Conservation (phyloP, 345 rosid species). For the Stellera chamaejasme region DNA sequence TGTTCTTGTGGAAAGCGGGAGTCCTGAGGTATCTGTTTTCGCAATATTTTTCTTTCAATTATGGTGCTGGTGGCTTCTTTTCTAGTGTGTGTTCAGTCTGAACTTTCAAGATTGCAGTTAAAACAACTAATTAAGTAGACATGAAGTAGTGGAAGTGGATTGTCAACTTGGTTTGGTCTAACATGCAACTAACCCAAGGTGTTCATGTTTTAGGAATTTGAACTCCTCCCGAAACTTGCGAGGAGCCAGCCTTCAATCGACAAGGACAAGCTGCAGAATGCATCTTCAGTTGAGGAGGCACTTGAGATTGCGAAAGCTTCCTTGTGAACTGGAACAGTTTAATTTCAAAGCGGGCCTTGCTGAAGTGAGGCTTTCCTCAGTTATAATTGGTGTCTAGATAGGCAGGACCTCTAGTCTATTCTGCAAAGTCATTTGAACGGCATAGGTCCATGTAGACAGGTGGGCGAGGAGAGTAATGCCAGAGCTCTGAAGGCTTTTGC, state of each 20-base stretch:
- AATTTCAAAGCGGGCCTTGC: not conserved
- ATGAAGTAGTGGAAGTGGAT: too few species aligned
- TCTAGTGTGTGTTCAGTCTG: too few species aligned
- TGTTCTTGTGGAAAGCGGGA: constrained; percentile 91
- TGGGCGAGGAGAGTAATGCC: too few species aligned
- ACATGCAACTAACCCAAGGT: too few species aligned
- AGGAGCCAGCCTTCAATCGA: constrained; percentile 74
- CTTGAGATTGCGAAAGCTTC: constrained; percentile 53
- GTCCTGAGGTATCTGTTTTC: constrained; percentile 60
- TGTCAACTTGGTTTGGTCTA: too few species aligned
- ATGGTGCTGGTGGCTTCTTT: not conserved
- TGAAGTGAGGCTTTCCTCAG: not conserved
- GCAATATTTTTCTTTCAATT: not conserved
- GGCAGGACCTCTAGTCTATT: too few species aligned
- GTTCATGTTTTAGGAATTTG: constrained; percentile 46
- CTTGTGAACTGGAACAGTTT: constrained; percentile 23
- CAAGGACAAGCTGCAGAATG: constrained; percentile 59
- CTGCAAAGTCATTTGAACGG: too few species aligned
- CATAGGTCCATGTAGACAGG: too few species aligned
- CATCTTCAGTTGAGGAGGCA: constrained; percentile 89
- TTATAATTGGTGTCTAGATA: too few species aligned
- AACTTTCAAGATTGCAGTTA: too few species aligned
- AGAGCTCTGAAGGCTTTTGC: too few species aligned
- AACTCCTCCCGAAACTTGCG: constrained; percentile 79
- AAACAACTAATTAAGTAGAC: too few species aligned